Evolutionary conservation across 805 yeast species (phyloP).

Genomic region (Pichia thaimueangensis): DNA sequence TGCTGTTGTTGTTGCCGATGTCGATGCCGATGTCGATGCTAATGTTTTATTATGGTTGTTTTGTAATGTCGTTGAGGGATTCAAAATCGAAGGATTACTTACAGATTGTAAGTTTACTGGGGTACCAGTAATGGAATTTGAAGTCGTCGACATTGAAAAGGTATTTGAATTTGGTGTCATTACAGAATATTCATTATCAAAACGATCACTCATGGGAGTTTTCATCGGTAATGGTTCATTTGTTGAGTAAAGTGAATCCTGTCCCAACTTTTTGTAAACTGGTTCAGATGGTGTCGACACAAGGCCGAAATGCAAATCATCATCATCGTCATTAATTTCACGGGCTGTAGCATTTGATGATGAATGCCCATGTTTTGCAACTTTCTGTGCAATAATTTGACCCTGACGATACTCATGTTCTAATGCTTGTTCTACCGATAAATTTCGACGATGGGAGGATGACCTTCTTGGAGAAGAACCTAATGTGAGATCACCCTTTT

Average conservation of each 20-base stretch:
- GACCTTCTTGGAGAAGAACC: constrained; percentile 30
- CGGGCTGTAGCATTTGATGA: neutral
- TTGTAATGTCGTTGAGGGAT: constrained; percentile 9
- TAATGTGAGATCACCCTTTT: constrained; percentile 12
- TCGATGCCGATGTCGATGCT: neutral
- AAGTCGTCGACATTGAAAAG: neutral
- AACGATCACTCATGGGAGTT: constrained; percentile 1
- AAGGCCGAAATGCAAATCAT: constrained; percentile 24
- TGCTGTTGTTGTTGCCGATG: neutral
- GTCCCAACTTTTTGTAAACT: constrained; percentile 5
- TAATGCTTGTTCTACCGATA: neutral
- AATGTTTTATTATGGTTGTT: neutral
- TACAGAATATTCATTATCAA: neutral
- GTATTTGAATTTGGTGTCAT: neutral
- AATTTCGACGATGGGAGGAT: constrained; percentile 19
- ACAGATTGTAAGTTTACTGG: neutral
- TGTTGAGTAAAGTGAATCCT: constrained; percentile 2
- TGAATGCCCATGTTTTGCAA: neutral
- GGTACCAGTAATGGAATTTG: neutral
- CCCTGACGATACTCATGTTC: too few species aligned
- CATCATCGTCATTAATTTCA: constrained; percentile 12
- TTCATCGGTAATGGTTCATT: constrained; percentile 2
- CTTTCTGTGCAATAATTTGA: neutral
- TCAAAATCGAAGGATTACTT: neutral
- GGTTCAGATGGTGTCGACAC: constrained; percentile 14